phyloP scores from a whole-genome alignment of 164 flowering plant species.

The Vitis rotundifolia region DNA sequence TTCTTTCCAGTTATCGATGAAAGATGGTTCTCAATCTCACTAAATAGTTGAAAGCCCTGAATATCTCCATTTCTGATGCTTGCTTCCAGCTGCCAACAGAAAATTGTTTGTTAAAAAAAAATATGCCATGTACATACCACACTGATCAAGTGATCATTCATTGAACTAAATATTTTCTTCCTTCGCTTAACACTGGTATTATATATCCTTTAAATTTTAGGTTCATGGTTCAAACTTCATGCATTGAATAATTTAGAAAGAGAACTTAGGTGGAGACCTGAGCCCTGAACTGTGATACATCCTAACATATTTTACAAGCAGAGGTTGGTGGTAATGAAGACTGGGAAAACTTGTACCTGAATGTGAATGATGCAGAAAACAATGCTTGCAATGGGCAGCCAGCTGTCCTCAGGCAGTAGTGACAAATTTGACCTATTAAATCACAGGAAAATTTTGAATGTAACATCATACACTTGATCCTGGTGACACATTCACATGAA shows the following conservation, averaged over 20 bases:
- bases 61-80: constrained; percentile 80
- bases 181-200: background rate
- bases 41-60: constrained; percentile 58
- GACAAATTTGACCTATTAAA: constrained; percentile 74
- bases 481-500: background rate
- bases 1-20: constrained; percentile 36
- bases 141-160: too few species aligned
- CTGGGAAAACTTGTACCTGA: constrained; percentile 47
- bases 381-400: constrained; percentile 94
- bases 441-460: background rate
- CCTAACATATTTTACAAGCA: background rate
- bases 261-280: background rate
- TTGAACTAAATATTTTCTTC: background rate
- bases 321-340: background rate
- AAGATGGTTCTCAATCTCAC: constrained; percentile 29
- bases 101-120: background rate
- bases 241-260: background rate
- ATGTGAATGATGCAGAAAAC: constrained; percentile 74
- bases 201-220: background rate
- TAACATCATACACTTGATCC: background rate
- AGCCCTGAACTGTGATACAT: background rate
- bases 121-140: too few species aligned
- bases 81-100: constrained; percentile 71
- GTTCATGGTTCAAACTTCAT: background rate
- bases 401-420: constrained; percentile 89